Evolutionary conservation across 192 early-diverging fungal species (phyloP).

Genomic region (Bifiguratus adelaidae): DNA sequence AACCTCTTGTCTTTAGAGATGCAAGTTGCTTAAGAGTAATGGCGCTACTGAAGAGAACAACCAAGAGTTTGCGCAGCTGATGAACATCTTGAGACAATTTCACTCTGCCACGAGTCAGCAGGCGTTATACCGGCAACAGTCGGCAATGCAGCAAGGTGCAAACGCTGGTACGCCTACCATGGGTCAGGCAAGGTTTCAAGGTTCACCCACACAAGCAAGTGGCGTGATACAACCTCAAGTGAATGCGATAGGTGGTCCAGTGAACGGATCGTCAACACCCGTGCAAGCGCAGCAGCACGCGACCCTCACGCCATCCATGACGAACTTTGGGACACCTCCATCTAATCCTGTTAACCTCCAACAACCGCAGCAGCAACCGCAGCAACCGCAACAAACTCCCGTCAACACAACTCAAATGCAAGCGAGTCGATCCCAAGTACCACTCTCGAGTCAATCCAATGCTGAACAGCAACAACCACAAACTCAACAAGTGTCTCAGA

Average conservation of each 20-base stretch:
- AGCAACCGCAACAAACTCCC: background rate
- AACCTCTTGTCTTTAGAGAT: too few species aligned
- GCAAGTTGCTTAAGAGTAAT: constrained; percentile 39
- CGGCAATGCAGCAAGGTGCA: constrained; percentile 9
- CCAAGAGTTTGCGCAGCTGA: constrained; percentile 59
- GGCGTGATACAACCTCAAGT: too few species aligned
- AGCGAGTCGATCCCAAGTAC: background rate
- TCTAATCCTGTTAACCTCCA: constrained; percentile 4
- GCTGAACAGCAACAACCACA: constrained; percentile 6
- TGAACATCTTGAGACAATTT: constrained; percentile 40
- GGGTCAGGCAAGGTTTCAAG: too few species aligned
- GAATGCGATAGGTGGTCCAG: too few species aligned
- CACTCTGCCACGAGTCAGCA: too few species aligned
- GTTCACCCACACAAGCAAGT: too few species aligned
- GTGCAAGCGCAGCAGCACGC: background rate
- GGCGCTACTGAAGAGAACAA: constrained; percentile 74
- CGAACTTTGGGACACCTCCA: background rate
- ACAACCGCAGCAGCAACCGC: constrained; percentile 22
- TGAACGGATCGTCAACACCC: constrained; percentile 4
- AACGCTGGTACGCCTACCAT: too few species aligned
- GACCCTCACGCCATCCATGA: background rate
- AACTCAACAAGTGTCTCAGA: background rate
- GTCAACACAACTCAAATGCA: background rate
- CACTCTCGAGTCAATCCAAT: too few species aligned
- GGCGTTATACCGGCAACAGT: too few species aligned